These are phyloP conservation scores for Jackrogersella minutella DNA, from an alignment of 495 filamentous ascomycete species.

Conservation along the genomic window DNA sequence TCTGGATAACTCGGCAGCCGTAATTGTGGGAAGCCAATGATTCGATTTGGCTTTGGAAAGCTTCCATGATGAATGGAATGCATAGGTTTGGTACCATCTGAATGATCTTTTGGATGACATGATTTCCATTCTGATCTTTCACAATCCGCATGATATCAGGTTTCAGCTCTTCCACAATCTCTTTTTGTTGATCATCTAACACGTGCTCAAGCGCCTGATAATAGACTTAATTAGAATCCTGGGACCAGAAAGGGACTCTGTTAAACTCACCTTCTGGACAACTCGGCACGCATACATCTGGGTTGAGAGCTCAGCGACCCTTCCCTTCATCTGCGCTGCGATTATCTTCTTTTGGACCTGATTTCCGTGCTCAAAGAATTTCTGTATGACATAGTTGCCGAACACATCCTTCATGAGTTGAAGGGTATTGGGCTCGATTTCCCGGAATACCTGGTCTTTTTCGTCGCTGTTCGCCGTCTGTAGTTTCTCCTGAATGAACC, in stretches of 20 bases:
- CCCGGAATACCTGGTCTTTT: conserved; percentile 90
- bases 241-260: neutral
- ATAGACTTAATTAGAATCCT: conserved; percentile 20
- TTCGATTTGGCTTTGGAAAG: conserved; percentile 82
- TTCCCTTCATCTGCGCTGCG: conserved; percentile 84
- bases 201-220: conserved; percentile 94
- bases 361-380: conserved; percentile 96
- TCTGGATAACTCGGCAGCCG: conserved; percentile 92
- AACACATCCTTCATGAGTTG: conserved; percentile 97
- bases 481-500: conserved; percentile 95
- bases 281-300: conserved; percentile 97
- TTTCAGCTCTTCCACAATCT: conserved; percentile 83
- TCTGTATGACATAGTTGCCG: conserved; percentile 98
- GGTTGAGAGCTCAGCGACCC: conserved; percentile 77
- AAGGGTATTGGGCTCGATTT: conserved; percentile 81
- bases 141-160: conserved; percentile 80
- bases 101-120: conserved; percentile 95
- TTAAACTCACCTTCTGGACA: conserved; percentile 79
- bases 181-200: conserved; percentile 86
- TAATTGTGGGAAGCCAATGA: conserved; percentile 81
- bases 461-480: conserved; percentile 96
- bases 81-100: conserved; percentile 82
- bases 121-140: conserved; percentile 93
- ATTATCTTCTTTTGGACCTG: conserved; percentile 90
- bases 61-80: conserved; percentile 88